phyloP scores from a whole-genome alignment of 352 stramenopile species.

The Nothophytophthora sp. region DNA sequence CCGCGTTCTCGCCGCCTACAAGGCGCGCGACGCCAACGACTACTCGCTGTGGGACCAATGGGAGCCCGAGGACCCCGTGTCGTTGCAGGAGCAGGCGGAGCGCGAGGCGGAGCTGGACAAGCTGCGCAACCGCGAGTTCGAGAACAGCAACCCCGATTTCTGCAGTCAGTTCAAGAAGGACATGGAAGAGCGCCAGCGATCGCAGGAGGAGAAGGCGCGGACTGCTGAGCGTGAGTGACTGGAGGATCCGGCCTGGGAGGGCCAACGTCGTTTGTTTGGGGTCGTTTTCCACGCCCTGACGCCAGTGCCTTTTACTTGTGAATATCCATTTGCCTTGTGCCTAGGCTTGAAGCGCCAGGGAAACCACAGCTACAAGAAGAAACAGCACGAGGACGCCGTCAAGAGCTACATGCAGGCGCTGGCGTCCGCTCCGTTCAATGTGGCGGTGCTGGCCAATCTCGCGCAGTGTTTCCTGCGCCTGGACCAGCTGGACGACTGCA shows the following conservation, averaged over 20 bases:
- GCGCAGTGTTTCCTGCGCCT: conserved; percentile 61
- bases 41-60: conserved; percentile 80
- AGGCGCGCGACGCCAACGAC: conserved; percentile 76
- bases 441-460: conserved; percentile 71
- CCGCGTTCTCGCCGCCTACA: conserved; percentile 68
- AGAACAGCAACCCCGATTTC: conserved; percentile 77
- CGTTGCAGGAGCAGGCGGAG: conserved; percentile 57
- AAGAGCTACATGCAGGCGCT: conserved; percentile 74
- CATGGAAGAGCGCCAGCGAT: conserved; percentile 55
- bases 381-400: conserved; percentile 56
- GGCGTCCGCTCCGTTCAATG: conserved; percentile 51
- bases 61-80: conserved; percentile 71
- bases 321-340: conserved; percentile 1
- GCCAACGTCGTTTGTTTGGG: not conserved
- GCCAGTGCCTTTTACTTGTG: conserved; percentile 1
- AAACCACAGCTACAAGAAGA: conserved; percentile 64
- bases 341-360: conserved; percentile 60
- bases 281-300: no score
- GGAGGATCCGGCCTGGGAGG: not conserved
- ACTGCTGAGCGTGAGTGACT: conserved; percentile 50
- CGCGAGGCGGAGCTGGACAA: conserved; percentile 60
- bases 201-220: conserved; percentile 50
- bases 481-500: conserved; percentile 47
- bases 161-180: conserved; percentile 82
- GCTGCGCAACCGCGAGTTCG: conserved; percentile 69